Evolutionary conservation across 1,284 basidiomycete genomes (phyloP), one percentile per base, ranked within the genome.

Genomic region (Sporisorium sorghi): DNA sequence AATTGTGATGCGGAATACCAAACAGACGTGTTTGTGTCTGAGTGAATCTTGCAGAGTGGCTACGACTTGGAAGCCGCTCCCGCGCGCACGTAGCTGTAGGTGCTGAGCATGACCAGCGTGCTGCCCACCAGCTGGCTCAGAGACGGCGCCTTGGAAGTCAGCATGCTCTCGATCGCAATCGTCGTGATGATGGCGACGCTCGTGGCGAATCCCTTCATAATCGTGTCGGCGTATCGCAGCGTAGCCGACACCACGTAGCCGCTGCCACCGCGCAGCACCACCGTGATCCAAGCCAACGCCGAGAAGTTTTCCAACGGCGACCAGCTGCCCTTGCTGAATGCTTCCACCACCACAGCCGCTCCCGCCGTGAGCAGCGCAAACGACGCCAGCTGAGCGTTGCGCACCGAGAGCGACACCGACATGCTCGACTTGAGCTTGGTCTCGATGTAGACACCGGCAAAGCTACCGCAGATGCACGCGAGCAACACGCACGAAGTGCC

Each of bases 141-240:
- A 14, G 70, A 48, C 0, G 70, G 70, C 32, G 46, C 17, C 2
- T 50, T 39, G 0, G 57, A 49, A 9, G 26, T 42, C 26, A 73
- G 32, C 12, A 67, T 23, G 44, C 63, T 67, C 23, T 73, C 70
- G 4, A 73, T 14, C 1, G 56, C 55, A 19, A 73, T 73, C 9
- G 70, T 73, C 6, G 64, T 62, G 44, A 62, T 62, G 44, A 73
- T 73, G 15, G 70, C 70, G 17, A 73, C 35, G 44, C 70, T 67
- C 7, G 70, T 73, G 0, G 70, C 70, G 37, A 73, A 73, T 0
- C 70, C 70, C 50, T 73, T 73, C 63, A 67, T 63, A 39, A 73
- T 73, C 2, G 70, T 63, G 26, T 73, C 70, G 14, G 70, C 70
- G 37, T 73, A 73, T 39, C 70, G 63, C 24, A 73, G 48, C 9